Conservation (phyloP, 2,329 filamentous ascomycete species). For the Pestalotiopsis sp. region DNA sequence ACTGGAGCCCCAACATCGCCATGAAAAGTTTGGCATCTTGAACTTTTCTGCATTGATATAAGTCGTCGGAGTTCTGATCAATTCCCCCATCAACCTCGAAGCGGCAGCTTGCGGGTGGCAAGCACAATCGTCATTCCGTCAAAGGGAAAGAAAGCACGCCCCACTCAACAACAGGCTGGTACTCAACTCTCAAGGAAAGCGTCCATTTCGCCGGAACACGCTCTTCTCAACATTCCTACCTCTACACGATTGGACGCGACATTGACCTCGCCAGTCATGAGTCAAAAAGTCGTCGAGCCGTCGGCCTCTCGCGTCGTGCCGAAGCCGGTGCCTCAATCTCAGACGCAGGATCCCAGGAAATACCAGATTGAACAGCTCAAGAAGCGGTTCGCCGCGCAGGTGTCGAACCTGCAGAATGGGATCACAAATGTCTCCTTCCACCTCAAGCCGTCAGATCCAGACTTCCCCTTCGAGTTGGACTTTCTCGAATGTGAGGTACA, state of each 20-base stretch:
- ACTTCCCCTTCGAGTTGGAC: slow-evolving; percentile 79
- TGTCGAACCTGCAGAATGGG: slow-evolving; percentile 44
- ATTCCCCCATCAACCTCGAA: too few species aligned
- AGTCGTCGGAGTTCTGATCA: neutral
- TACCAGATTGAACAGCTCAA: slow-evolving; percentile 77
- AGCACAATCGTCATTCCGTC: neutral
- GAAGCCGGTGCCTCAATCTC: slow-evolving; percentile 66
- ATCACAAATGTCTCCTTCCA: slow-evolving; percentile 64
- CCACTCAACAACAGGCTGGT: neutral
- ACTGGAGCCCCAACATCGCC: neutral
- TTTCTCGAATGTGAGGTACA: slow-evolving; percentile 67
- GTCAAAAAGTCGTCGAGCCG: slow-evolving; percentile 49
- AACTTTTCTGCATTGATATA: neutral
- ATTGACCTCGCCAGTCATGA: slow-evolving; percentile 29
- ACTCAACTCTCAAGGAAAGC: neutral
- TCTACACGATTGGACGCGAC: slow-evolving; percentile 1
- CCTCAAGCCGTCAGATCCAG: slow-evolving; percentile 75
- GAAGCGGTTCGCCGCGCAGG: slow-evolving; percentile 60
- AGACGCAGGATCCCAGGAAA: slow-evolving; percentile 67
- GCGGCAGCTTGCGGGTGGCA: neutral
- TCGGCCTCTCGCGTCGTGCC: slow-evolving; percentile 53
- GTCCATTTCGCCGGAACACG: slow-evolving; percentile 29
- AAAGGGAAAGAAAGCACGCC: too few species aligned
- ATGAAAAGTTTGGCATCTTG: neutral
- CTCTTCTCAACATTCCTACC: slow-evolving; percentile 34